phyloP scores from a whole-genome alignment of 1,139 yeast species.

The Diutina pseudorugosa region DNA sequence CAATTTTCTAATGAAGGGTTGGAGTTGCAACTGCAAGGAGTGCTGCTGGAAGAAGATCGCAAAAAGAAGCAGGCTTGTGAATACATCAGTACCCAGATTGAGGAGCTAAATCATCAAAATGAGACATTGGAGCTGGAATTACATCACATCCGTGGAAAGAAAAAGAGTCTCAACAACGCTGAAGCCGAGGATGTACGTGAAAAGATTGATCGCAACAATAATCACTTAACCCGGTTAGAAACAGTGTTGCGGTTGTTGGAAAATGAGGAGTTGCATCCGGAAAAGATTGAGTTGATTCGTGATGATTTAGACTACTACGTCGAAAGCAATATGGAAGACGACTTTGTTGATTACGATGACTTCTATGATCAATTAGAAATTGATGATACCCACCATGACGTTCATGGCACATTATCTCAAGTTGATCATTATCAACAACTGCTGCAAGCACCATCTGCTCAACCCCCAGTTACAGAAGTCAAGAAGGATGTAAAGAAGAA shows the following conservation, averaged over 20 bases:
- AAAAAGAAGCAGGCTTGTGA: conserved; percentile 62
- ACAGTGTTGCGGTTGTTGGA: conserved; percentile 66
- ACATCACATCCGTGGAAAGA: conserved; percentile 40
- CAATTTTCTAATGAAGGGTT: conserved; percentile 93
- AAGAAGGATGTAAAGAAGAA: background rate
- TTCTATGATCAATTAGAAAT: conserved; percentile 81
- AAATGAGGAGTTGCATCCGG: conserved; percentile 75
- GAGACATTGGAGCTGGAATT: conserved; percentile 73
- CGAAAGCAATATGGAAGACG: conserved; percentile 92
- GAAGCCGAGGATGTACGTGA: background rate
- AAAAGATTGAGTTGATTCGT: conserved; percentile 63
- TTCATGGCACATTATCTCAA: background rate
- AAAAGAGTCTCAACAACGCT: conserved; percentile 14
- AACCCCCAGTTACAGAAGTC: background rate
- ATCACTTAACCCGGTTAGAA: conserved; percentile 73
- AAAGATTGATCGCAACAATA: conserved; percentile 60
- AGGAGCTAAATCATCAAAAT: conserved; percentile 72
- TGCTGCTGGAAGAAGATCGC: conserved; percentile 33
- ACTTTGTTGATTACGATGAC: conserved; percentile 90
- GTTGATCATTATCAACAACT: background rate
- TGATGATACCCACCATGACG: conserved; percentile 27
- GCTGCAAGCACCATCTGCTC: background rate
- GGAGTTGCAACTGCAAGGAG: conserved; percentile 35
- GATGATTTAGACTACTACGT: conserved; percentile 93
- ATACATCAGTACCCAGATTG: conserved; percentile 64